phyloP scores from a whole-genome alignment of 2,329 filamentous ascomycete species.

The Karstenula rhodostoma region DNA sequence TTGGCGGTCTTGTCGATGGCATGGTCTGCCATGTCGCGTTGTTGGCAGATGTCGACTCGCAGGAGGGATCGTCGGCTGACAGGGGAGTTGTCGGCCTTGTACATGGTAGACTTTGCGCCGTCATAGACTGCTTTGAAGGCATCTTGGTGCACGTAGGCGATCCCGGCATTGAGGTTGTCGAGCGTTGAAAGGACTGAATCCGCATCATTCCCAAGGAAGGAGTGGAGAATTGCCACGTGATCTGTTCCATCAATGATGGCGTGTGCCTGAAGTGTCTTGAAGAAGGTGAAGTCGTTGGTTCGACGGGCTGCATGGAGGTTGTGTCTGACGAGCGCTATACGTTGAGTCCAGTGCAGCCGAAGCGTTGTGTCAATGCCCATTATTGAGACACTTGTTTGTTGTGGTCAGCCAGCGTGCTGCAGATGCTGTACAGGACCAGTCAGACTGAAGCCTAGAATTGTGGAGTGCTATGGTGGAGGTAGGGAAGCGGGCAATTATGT shows the following conservation, averaged over 20 bases:
- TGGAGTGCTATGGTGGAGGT: neutral
- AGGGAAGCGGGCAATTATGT: neutral
- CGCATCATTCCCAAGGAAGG: constrained; percentile 52
- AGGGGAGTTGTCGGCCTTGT: constrained; percentile 39
- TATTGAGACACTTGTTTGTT: constrained; percentile 15
- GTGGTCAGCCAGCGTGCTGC: constrained; percentile 6
- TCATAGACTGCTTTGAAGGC: constrained; percentile 58
- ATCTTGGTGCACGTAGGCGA: constrained; percentile 57
- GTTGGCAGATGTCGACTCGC: constrained; percentile 55
- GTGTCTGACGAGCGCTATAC: constrained; percentile 55
- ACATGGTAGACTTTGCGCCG: constrained; percentile 48
- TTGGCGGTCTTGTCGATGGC: constrained; percentile 58
- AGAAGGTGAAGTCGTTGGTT: constrained; percentile 57
- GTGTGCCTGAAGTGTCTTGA: constrained; percentile 56
- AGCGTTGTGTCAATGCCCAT: constrained; percentile 35
- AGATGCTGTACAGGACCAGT: constrained; percentile 9
- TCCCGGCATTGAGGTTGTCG: constrained; percentile 56
- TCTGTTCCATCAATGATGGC: constrained; percentile 55
- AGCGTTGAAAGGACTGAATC: constrained; percentile 54
- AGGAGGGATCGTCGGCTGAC: constrained; percentile 46
- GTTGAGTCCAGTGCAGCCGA: constrained; percentile 57
- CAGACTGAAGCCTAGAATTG: neutral
- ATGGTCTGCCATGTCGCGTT: constrained; percentile 55
- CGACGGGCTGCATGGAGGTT: constrained; percentile 55
- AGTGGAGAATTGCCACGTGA: constrained; percentile 54